Percentiles rank a stretch among this genome's conserved stretches.
phyloP scores from a whole-genome alignment of 495 filamentous ascomycete genomes.

The Hamigera avellanea region DNA sequence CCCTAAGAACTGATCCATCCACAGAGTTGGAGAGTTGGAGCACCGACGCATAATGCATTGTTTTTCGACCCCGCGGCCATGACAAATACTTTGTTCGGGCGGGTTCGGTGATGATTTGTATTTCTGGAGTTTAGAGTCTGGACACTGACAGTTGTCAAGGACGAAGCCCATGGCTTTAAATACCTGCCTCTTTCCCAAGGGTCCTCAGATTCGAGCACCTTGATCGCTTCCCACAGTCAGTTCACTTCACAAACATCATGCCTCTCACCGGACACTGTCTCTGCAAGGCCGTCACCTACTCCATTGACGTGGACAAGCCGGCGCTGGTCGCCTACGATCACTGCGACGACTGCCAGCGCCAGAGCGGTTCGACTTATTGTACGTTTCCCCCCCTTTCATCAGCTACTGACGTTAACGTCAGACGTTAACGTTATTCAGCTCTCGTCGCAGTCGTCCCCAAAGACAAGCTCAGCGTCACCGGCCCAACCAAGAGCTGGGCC shows the following conservation, averaged over 20 bases:
- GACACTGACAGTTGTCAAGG: too few relatives aligned
- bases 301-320: slow-evolving; percentile 41
- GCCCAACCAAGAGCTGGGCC: slow-evolving; percentile 50
- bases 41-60: too few relatives aligned
- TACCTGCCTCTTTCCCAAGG: slow-evolving; percentile 14
- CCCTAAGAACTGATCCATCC: too few relatives aligned
- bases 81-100: too few relatives aligned
- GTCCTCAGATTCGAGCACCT: slow-evolving; percentile 25
- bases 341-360: slow-evolving; percentile 63
- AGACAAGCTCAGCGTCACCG: slow-evolving; percentile 45
- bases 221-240: slow-evolving; percentile 7
- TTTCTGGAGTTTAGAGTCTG: too few relatives aligned
- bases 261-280: slow-evolving; percentile 58
- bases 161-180: too few relatives aligned
- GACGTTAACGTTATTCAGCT: slow-evolving; percentile 22
- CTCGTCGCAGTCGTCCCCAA: slow-evolving; percentile 56
- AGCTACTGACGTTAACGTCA: slow-evolving; percentile 1
- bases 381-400: slow-evolving; percentile 7
- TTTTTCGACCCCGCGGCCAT: too few relatives aligned
- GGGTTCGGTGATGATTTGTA: too few relatives aligned
- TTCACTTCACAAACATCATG: slow-evolving; percentile 30
- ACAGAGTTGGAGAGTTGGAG: too few relatives aligned
- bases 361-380: slow-evolving; percentile 60
- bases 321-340: slow-evolving; percentile 52
- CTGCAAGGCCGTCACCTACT: slow-evolving; percentile 57